Base-by-base conservation (phyloP, 805 yeast species). In the Spathaspora passalidarum region DNA sequence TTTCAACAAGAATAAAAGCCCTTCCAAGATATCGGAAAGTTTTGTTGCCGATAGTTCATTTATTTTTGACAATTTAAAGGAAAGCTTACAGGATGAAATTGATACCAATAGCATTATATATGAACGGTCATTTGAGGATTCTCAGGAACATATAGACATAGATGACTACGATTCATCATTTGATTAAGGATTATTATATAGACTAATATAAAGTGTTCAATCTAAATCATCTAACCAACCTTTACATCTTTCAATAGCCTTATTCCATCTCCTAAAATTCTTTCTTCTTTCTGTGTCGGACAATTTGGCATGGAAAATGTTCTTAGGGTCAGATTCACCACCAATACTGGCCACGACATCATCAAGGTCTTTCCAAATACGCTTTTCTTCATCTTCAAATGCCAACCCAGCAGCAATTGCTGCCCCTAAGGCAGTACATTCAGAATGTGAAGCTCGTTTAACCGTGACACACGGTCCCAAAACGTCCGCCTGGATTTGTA, bases 341-440 rank as follows among this genome's bases (percentile, higher is more conserved):
- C 69, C 68, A 43, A 80, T 61, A 39, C 65, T 59, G 5, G 60
- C 65, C 48, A 66, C 72, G 38, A 87, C 86, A 49, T 90, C 96
- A 43, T 79, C 84, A 50, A 90, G 69, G 54, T 81, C 79, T 46
- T 74, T 75, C 96, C 97, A 91, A 40, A 89, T 64, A 38, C 87
- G 77, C 17, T 81, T 80, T 19, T 72, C 55, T 45, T 60, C 66
- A 49, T 70, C 65, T 46, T 67, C 66, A 11, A 81, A 69, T 13
- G 79, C 70, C 57, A 90, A 70, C 10, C 97, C 96, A 2, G 98
- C 96, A 22, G 97, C 97, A 54, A 92, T 86, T 4, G 97, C 97
- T 6, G 96, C 96, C 22, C 98, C 98, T 51, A 91, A 76, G 0
- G 97, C 97, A 4, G 97, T 91, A 61, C 96, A 89, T 66, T 91